These are phyloP conservation scores for Emiliania huxleyi DNA, from an alignment of 78 protist species.

Conservation along the genomic window DNA sequence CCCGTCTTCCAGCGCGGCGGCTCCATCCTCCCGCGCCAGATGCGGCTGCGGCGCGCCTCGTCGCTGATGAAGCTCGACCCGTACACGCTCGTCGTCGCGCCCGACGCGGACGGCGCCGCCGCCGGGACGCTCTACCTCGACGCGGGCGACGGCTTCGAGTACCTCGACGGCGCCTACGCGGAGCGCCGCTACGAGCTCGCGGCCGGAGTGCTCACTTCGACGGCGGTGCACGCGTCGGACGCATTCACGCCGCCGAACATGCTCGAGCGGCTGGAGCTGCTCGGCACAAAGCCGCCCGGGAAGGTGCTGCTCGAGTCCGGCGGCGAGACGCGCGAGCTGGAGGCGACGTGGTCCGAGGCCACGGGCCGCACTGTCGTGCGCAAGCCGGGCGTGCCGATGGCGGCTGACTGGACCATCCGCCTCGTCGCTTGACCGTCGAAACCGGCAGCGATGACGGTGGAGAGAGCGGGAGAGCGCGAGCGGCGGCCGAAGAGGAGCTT, in stretches of 20 bases:
- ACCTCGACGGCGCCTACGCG: constrained; percentile 45
- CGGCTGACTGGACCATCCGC: constrained; percentile 24
- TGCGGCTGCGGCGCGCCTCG: constrained; percentile 79
- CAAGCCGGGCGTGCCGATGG: constrained; percentile 35
- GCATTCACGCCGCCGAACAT: neutral
- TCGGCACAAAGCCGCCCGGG: neutral
- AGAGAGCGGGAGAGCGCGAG: too few species aligned
- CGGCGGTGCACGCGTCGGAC: neutral
- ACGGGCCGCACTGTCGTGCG: neutral
- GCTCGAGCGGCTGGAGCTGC: neutral
- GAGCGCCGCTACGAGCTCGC: constrained; percentile 43
- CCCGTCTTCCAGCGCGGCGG: constrained; percentile 91
- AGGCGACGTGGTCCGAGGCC: neutral
- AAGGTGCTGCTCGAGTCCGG: constrained; percentile 41
- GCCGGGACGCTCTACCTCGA: constrained; percentile 79
- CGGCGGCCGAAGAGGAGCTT: too few species aligned
- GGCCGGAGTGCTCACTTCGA: neutral
- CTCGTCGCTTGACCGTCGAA: neutral
- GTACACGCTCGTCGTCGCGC: constrained; percentile 79
- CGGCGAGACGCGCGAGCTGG: neutral
- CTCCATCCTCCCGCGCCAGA: constrained; percentile 72
- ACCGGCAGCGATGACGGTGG: too few species aligned
- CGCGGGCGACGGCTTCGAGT: constrained; percentile 62
- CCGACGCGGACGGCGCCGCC: constrained; percentile 49
- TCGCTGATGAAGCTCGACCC: constrained; percentile 83